These are phyloP conservation scores for Tuber melanosporum DNA, from an alignment of 495 filamentous ascomycete species.

Conservation along the genomic window DNA sequence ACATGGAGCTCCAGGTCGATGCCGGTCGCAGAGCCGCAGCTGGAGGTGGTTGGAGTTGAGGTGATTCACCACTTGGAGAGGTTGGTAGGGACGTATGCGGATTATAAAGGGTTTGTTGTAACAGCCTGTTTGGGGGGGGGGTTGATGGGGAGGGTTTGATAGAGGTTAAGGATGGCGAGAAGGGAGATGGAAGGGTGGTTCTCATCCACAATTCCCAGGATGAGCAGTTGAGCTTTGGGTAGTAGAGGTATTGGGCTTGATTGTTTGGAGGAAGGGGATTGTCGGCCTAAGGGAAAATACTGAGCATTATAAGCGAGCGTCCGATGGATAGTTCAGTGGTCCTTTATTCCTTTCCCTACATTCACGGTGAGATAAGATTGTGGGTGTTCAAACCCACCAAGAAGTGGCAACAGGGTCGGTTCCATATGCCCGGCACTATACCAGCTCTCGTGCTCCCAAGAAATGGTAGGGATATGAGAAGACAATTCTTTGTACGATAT, in stretches of 20 bases:
- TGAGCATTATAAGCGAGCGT: slow-evolving; percentile 10
- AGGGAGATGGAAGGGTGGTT: slow-evolving; percentile 48
- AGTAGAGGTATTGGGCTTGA: slow-evolving; percentile 44
- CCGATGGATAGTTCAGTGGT: slow-evolving; percentile 19
- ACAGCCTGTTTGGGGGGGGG: slow-evolving; percentile 57
- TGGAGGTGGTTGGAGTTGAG: slow-evolving; percentile 52
- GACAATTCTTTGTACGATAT: too few relatives aligned
- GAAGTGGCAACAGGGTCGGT: too few relatives aligned
- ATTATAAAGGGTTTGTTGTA: slow-evolving; percentile 55
- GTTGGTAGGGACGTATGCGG: slow-evolving; percentile 49
- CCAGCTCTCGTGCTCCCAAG: too few relatives aligned
- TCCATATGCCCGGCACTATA: too few relatives aligned
- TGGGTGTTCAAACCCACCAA: too few relatives aligned
- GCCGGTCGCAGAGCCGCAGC: slow-evolving; percentile 32
- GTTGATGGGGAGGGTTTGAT: slow-evolving; percentile 54
- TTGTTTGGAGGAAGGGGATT: neutral
- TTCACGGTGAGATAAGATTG: too few relatives aligned
- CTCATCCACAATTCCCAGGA: slow-evolving; percentile 58
- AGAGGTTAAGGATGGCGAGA: slow-evolving; percentile 35
- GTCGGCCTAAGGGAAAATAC: slow-evolving; percentile 40
- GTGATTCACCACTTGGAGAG: slow-evolving; percentile 62
- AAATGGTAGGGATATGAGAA: too few relatives aligned
- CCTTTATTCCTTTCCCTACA: too few relatives aligned
- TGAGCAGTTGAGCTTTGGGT: slow-evolving; percentile 54
- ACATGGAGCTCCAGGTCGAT: slow-evolving; percentile 60